Base-by-base conservation (phyloP, 805 yeast species). In the Kuraishia borneana region DNA sequence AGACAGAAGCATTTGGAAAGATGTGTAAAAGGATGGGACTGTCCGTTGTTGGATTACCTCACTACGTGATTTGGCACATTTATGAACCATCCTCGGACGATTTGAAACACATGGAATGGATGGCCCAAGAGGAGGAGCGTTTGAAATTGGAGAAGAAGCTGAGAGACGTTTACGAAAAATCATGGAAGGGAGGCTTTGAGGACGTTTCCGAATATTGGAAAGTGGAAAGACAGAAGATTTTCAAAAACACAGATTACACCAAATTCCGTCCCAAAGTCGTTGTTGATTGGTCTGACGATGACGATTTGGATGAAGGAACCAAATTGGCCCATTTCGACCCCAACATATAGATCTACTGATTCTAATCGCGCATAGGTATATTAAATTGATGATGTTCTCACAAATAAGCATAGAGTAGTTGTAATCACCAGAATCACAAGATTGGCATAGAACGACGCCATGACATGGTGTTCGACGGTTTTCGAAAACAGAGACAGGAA, bases 11-110 rank as follows among this genome's bases (percentile, higher is more conserved):
- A 0, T 89, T 92, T 56, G 98, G 95, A 30, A 87, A 83, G 51
- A 67, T 89, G 65, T 74, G 84, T 45, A 78, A 83, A 44, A 65
- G 79, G 41, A 84, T 89, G 95, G 88, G 89, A 4, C 83, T 71
- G 53, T 66, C 77, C 18, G 96, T 89, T 18, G 69, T 79, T 40
- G 97, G 97, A 1, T 66, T 89, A 46, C 94, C 96, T 9, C 96
- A 89, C 59, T 89, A 89, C 54, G 94, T 85, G 22, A 81, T 89
- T 36, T 89, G 97, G 97, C 96, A 87, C 56, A 79, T 84, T 43
- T 89, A 89, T 58, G 97, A 89, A 63, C 97, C 97, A 18, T 81
- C 94, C 14, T 74, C 79, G 18, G 96, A 88, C 55, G 97, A 89
- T 63, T 65, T 88, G 55, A 70, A 64, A 39, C 73, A 67, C 48